Percentiles rank a stretch among this genome's conserved stretches.
These are phyloP conservation scores for Tagetes erecta DNA, from an alignment of 129 eudicot genomes.

Conservation along the genomic window DNA sequence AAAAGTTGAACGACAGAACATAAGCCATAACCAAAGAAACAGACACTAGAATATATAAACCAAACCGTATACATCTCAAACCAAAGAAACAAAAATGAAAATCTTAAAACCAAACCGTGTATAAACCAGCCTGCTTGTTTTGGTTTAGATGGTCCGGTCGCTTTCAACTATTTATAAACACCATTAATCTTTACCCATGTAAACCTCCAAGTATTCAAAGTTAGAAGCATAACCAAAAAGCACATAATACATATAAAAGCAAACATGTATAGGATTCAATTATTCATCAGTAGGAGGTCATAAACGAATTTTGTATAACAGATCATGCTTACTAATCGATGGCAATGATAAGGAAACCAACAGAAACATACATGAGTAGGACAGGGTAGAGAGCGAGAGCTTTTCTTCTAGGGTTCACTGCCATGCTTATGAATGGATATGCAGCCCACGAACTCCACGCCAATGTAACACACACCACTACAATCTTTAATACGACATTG, in stretches of 20 bases:
- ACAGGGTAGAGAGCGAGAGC: conserved; percentile 63
- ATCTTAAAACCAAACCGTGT: neutral
- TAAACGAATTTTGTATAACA: conserved; percentile 24
- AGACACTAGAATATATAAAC: no score
- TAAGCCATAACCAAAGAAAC: no score
- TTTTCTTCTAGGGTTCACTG: conserved; percentile 80
- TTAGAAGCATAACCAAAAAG: neutral
- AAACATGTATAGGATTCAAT: neutral
- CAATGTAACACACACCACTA: conserved; percentile 64
- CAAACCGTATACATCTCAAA: no score
- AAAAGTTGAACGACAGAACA: no score
- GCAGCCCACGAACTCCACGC: conserved; percentile 97
- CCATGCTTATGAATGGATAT: conserved; percentile 84
- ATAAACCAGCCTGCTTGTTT: neutral
- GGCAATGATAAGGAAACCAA: conserved; percentile 85
- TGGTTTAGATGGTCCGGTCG: no score
- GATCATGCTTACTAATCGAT: conserved; percentile 43
- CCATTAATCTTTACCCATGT: neutral
- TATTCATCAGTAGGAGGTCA: conserved; percentile 4
- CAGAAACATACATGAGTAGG: conserved; percentile 47
- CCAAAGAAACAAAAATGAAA: no score
- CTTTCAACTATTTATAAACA: neutral
- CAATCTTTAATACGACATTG: conserved; percentile 60
- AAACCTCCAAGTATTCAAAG: neutral
- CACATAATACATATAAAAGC: neutral